Evolutionary conservation across 2,329 filamentous ascomycete genomes (phyloP).

Genomic region (Coniochaeta hoffmannii): DNA sequence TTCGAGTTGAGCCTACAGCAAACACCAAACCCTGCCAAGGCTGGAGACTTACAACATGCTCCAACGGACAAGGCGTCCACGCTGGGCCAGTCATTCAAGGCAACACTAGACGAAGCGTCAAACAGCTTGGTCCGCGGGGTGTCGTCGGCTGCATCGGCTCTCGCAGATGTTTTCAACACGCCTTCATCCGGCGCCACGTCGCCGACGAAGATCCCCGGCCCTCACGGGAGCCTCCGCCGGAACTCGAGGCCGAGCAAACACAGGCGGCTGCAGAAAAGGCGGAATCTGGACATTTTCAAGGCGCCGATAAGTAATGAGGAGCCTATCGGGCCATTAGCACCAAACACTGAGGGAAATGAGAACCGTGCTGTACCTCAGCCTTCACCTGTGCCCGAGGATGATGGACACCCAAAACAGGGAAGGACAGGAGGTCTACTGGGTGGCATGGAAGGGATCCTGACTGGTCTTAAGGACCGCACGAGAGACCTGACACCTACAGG

Average conservation of each 20-base stretch:
- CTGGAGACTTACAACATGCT: background rate
- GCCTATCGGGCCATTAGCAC: background rate
- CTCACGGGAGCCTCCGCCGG: background rate
- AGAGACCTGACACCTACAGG: background rate
- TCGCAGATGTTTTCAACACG: background rate
- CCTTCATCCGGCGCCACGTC: background rate
- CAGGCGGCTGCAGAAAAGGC: background rate
- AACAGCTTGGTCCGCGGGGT: background rate
- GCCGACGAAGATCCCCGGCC: background rate
- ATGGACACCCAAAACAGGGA: background rate
- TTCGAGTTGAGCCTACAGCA: too few relatives aligned
- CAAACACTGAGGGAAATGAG: background rate
- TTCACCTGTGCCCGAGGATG: background rate
- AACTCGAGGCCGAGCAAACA: background rate
- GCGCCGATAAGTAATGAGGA: background rate
- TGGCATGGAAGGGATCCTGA: background rate
- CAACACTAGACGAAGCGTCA: background rate
- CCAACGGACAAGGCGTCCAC: background rate
- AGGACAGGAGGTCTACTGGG: too few relatives aligned
- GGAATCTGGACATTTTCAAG: background rate
- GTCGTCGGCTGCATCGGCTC: background rate
- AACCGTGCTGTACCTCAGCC: background rate
- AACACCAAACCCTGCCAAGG: background rate
- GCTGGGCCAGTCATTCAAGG: background rate
- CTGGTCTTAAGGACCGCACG: background rate